Conservation (phyloP, 2,329 filamentous ascomycete species). For the Cercospora zeae-maydis region DNA sequence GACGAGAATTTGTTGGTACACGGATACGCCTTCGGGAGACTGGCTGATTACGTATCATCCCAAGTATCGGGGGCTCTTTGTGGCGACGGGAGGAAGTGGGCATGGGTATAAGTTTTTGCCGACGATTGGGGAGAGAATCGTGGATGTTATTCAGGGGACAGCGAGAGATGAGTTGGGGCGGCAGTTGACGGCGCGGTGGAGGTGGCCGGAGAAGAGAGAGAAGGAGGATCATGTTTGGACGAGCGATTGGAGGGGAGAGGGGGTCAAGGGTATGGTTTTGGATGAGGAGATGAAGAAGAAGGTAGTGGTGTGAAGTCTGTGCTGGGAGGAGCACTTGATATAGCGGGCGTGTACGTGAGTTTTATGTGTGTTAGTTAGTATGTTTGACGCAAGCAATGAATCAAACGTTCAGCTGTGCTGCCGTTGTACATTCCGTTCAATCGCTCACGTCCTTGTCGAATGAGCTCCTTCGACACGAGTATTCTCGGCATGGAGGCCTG, state of each 20-base stretch:
- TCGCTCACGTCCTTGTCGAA: too few relatives aligned
- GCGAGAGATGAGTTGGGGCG: slow-evolving; percentile 35
- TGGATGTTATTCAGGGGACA: slow-evolving; percentile 50
- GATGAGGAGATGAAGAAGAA: slow-evolving; percentile 36
- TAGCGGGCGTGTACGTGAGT: neutral
- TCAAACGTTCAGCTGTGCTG: neutral
- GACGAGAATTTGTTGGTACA: slow-evolving; percentile 55
- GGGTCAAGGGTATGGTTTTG: slow-evolving; percentile 37
- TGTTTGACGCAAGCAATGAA: neutral
- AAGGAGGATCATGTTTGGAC: slow-evolving; percentile 38
- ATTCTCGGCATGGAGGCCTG: neutral
- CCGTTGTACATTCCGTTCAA: too few relatives aligned
- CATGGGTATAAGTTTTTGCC: slow-evolving; percentile 63
- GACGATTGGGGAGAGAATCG: slow-evolving; percentile 54
- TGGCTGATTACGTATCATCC: slow-evolving; percentile 55
- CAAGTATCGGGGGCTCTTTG: slow-evolving; percentile 50
- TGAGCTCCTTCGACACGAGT: too few relatives aligned
- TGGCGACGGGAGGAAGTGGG: slow-evolving; percentile 60
- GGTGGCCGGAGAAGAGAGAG: slow-evolving; percentile 44
- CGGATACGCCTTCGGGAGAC: slow-evolving; percentile 54
- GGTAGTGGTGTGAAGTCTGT: neutral
- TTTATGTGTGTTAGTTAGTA: neutral
- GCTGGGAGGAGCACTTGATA: neutral
- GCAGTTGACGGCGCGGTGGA: slow-evolving; percentile 62
- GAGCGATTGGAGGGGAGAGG: slow-evolving; percentile 39